Evolutionary conservation across 2,329 filamentous ascomycete genomes (phyloP).

Genomic region (Nigrospora sphaerica): DNA sequence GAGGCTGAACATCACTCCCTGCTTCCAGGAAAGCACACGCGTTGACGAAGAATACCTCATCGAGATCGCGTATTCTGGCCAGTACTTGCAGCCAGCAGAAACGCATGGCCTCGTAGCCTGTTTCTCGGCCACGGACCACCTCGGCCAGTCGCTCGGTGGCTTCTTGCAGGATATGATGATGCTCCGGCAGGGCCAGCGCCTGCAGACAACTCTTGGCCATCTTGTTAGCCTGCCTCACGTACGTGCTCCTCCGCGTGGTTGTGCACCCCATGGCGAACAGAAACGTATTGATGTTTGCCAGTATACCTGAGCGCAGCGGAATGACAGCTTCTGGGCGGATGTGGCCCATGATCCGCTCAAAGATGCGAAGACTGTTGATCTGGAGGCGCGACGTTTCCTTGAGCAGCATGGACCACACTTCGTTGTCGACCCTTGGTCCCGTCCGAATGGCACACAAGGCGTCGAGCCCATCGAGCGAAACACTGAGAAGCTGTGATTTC

Average conservation of each 20-base stretch:
- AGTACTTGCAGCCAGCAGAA: constrained; percentile 18
- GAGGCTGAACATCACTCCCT: constrained; percentile 3
- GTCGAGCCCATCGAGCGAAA: constrained; percentile 14
- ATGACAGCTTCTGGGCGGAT: constrained; percentile 10
- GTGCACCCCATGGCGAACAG: constrained; percentile 6
- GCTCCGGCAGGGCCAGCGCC: constrained; percentile 7
- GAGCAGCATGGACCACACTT: constrained; percentile 13
- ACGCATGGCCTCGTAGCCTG: constrained; percentile 9
- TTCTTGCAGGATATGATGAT: constrained; percentile 12
- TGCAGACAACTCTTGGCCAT: constrained; percentile 11
- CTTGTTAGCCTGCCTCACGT: constrained; percentile 13
- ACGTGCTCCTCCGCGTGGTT: background rate
- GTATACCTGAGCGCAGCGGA: constrained; percentile 9
- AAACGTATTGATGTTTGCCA: constrained; percentile 7
- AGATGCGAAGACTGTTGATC: constrained; percentile 16
- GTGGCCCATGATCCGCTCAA: constrained; percentile 11
- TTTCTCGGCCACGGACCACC: constrained; percentile 2
- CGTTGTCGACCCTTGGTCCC: background rate
- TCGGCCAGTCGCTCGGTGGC: constrained; percentile 9
- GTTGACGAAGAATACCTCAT: constrained; percentile 9
- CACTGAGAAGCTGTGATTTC: constrained; percentile 7
- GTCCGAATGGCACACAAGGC: background rate
- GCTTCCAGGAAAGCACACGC: constrained; percentile 14
- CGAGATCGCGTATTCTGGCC: constrained; percentile 15
- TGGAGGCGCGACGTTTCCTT: constrained; percentile 11